Percentiles rank a stretch among this genome's conserved stretches.
These are phyloP conservation scores for Citrus australasica DNA, from an alignment of 345 rosid species.

Conservation along the genomic window DNA sequence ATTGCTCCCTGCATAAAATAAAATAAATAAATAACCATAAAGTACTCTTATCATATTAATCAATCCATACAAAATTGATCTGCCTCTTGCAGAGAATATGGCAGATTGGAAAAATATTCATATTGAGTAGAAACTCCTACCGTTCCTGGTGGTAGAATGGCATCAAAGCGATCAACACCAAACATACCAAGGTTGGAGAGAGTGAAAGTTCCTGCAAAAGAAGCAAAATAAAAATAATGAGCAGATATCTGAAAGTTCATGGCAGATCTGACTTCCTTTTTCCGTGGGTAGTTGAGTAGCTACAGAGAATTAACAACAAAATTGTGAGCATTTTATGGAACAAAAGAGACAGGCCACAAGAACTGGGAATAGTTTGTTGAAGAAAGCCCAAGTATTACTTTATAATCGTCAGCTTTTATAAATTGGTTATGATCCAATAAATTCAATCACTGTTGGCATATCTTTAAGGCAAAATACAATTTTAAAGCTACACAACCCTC, in stretches of 20 bases:
- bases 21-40: not conserved
- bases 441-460: not conserved
- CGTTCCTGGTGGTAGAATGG: constrained; percentile 95
- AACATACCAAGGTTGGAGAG: constrained; percentile 98
- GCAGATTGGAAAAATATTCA: not conserved
- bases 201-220: constrained; percentile 80
- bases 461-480: not conserved
- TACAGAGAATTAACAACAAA: not conserved
- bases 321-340: not conserved
- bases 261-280: not conserved
- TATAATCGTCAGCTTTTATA: not conserved
- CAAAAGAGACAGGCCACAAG: not conserved
- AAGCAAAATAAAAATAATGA: constrained; percentile 3
- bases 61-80: constrained; percentile 1
- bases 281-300: not conserved
- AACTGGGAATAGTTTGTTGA: not conserved
- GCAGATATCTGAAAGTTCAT: not conserved
- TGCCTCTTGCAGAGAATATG: not conserved
- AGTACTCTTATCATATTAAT: not conserved
- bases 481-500: not conserved
- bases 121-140: constrained; percentile 37
- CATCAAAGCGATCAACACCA: constrained; percentile 97
- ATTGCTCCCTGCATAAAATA: constrained; percentile 73
- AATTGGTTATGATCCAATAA: not conserved
- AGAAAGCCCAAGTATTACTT: not conserved